phyloP scores from a whole-genome alignment of 73 alveolate genomes.

The Paramecium octaurelia region DNA sequence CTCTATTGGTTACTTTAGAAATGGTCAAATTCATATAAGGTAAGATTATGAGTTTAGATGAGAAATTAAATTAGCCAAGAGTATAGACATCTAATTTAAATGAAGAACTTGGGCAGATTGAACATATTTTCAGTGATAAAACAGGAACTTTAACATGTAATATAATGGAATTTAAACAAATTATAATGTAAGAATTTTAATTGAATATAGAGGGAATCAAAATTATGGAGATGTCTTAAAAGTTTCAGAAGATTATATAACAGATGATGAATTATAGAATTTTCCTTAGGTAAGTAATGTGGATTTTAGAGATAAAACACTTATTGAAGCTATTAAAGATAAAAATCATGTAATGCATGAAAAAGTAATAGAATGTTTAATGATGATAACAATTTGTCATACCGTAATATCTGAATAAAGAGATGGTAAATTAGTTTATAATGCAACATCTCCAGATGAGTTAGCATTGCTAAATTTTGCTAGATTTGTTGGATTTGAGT shows the following conservation, averaged over 20 bases:
- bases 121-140: conserved; percentile 74
- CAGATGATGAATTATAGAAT: conserved; percentile 25
- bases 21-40: conserved; percentile 95
- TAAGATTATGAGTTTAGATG: conserved; percentile 83
- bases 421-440: conserved; percentile 68
- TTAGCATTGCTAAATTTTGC: conserved; percentile 81
- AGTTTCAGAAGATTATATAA: not conserved
- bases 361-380: conserved; percentile 25
- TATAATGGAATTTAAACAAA: conserved; percentile 69
- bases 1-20: conserved; percentile 95
- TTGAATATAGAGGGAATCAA: not conserved
- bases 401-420: conserved; percentile 69
- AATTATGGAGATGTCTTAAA: not conserved
- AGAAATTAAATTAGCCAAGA: conserved; percentile 54
- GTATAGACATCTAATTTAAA: conserved; percentile 52
- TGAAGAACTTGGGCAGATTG: conserved; percentile 75
- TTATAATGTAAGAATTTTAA: not conserved
- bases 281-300: conserved; percentile 51
- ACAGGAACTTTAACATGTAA: conserved; percentile 84
- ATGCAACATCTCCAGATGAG: conserved; percentile 91
- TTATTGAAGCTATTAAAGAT: conserved; percentile 18
- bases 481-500: conserved; percentile 72
- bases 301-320: conserved; percentile 60
- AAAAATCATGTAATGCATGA: not conserved
- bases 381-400: conserved; percentile 72